Conservation (phyloP, 352 stramenopile species). For the Globisporangium solare region DNA sequence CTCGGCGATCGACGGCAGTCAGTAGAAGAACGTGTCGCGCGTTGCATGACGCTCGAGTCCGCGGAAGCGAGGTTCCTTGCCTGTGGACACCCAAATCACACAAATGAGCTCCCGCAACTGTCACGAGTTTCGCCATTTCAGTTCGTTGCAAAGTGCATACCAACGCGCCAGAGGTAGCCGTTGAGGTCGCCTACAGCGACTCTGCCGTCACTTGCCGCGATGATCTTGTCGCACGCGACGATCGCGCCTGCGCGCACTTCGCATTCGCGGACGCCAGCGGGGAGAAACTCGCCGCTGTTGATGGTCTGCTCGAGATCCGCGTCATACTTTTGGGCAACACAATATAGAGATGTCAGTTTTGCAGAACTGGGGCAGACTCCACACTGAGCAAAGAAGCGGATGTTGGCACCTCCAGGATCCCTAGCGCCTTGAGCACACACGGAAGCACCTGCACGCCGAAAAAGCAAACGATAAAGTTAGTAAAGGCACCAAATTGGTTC, state of each 20-base stretch:
- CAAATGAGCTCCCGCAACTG: not conserved
- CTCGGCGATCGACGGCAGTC: not conserved
- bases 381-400: not conserved
- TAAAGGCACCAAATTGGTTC: not conserved
- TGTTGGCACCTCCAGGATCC: slow-evolving; percentile 54
- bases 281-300: slow-evolving; percentile 41
- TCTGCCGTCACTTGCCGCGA: slow-evolving; percentile 43
- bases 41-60: slow-evolving; percentile 66
- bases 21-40: slow-evolving; percentile 71
- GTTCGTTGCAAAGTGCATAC: slow-evolving; percentile 5
- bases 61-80: slow-evolving; percentile 70
- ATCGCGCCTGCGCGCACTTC: slow-evolving; percentile 62
- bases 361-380: no score
- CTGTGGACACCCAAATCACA: slow-evolving; percentile 8
- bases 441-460: slow-evolving; percentile 45
- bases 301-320: slow-evolving; percentile 43
- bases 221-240: slow-evolving; percentile 67
- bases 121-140: not conserved
- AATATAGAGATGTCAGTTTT: not conserved
- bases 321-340: slow-evolving; percentile 40
- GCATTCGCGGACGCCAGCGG: slow-evolving; percentile 40
- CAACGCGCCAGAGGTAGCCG: slow-evolving; percentile 71
- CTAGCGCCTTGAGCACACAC: slow-evolving; percentile 65
- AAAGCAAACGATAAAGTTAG: not conserved
- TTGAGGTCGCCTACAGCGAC: slow-evolving; percentile 43